phyloP scores from a whole-genome alignment of 192 early-diverging fungal species.

The Linnemannia hyalina region DNA sequence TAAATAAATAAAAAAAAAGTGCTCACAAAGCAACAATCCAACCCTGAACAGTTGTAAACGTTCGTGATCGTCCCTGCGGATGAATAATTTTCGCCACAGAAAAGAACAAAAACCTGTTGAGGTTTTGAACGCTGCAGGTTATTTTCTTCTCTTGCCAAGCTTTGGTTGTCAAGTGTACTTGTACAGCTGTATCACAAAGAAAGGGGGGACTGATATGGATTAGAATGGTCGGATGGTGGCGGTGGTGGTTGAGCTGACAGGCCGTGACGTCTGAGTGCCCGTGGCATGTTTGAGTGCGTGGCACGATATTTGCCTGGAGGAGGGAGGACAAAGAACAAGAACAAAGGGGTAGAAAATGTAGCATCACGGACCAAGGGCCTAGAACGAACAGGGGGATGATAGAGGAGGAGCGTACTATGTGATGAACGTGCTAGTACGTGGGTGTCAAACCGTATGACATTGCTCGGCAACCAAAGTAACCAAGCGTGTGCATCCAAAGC shows the following conservation, averaged over 20 bases:
- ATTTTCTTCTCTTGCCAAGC: no score
- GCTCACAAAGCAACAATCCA: neutral
- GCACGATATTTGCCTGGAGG: no score
- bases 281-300: no score
- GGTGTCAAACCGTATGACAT: neutral
- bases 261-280: no score
- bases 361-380: neutral
- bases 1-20: neutral
- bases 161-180: no score
- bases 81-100: neutral
- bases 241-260: no score
- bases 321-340: neutral
- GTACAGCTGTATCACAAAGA: no score
- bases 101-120: no score
- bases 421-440: neutral
- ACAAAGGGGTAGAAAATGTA: neutral
- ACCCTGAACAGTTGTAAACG: neutral
- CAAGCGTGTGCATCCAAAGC: neutral
- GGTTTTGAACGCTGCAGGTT: no score
- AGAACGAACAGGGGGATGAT: neutral
- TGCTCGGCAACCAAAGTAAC: neutral
- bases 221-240: no score
- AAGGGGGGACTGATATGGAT: no score
- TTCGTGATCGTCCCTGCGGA: neutral
- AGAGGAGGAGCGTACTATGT: neutral